Conservation (phyloP, 495 filamentous ascomycete genomes). For the Lentithecium fluviatile region DNA sequence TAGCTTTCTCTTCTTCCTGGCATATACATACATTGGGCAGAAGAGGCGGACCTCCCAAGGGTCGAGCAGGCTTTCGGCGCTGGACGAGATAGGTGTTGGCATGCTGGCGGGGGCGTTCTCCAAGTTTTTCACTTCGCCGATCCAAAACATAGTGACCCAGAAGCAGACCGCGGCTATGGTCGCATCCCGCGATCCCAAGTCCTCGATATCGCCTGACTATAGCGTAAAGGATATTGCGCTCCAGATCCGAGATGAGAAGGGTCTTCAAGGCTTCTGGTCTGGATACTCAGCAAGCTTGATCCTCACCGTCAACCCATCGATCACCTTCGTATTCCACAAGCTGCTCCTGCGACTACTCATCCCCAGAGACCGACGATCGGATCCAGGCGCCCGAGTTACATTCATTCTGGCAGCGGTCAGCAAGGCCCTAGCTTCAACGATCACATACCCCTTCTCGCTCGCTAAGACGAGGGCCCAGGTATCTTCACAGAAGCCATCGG, state of each 20-base stretch:
- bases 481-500: conserved; percentile 21
- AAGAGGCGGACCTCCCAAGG: conserved; percentile 48
- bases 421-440: conserved; percentile 72
- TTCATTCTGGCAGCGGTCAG: conserved; percentile 79
- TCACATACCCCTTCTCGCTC: conserved; percentile 85
- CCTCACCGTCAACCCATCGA: conserved; percentile 79
- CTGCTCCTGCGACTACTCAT: conserved; percentile 61
- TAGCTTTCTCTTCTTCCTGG: conserved; percentile 80
- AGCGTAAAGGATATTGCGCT: conserved; percentile 60
- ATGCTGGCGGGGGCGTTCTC: conserved; percentile 75
- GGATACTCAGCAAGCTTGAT: conserved; percentile 81
- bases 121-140: conserved; percentile 75
- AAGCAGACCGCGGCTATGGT: conserved; percentile 68
- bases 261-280: conserved; percentile 79
- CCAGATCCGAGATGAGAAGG: conserved; percentile 68
- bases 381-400: conserved; percentile 52
- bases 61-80: conserved; percentile 52
- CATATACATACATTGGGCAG: conserved; percentile 70
- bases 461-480: conserved; percentile 75
- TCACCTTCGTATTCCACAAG: conserved; percentile 84
- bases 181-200: conserved; percentile 13
- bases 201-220: conserved; percentile 19
- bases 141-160: conserved; percentile 79
- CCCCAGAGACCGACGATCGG: conserved; percentile 50
- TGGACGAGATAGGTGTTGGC: conserved; percentile 76